Conservation (phyloP, 495 filamentous ascomycete species). For the Physcia stellaris region DNA sequence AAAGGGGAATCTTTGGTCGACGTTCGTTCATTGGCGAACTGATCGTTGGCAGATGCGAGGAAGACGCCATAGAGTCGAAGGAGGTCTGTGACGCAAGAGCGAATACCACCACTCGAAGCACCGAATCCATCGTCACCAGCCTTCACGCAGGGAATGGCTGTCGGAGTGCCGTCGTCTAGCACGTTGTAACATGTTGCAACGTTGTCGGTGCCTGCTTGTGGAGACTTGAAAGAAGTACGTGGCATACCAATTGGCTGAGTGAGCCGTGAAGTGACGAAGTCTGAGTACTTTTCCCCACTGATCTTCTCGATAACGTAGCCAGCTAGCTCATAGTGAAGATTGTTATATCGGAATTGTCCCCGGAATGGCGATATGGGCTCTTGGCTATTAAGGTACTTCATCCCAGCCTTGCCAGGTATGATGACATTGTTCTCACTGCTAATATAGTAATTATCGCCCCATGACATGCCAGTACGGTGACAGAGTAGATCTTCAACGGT, state of each 20-base stretch:
- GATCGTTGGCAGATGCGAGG: slow-evolving; percentile 4
- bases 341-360: slow-evolving; percentile 17
- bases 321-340: slow-evolving; percentile 14
- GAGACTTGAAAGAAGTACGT: slow-evolving; percentile 11
- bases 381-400: slow-evolving; percentile 6
- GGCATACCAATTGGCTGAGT: slow-evolving; percentile 10
- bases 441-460: not conserved
- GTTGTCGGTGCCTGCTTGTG: slow-evolving; percentile 5
- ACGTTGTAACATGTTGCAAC: slow-evolving; percentile 12
- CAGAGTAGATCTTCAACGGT: slow-evolving; percentile 10
- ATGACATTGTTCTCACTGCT: not conserved
- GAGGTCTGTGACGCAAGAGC: slow-evolving; percentile 9
- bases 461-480: slow-evolving; percentile 7
- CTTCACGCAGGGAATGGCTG: slow-evolving; percentile 1
- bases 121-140: slow-evolving; percentile 1
- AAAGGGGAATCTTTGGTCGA: slow-evolving; percentile 1
- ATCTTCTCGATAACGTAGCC: slow-evolving; percentile 15
- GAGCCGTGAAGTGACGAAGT: slow-evolving; percentile 8
- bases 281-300: slow-evolving; percentile 4
- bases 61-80: slow-evolving; percentile 5
- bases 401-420: slow-evolving; percentile 1
- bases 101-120: slow-evolving; percentile 7
- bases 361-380: not conserved
- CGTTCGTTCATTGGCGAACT: not conserved
- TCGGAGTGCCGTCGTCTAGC: slow-evolving; percentile 3